Base-by-base conservation (phyloP, 352 stramenopile genomes). In the Phytophthora ohioensis region DNA sequence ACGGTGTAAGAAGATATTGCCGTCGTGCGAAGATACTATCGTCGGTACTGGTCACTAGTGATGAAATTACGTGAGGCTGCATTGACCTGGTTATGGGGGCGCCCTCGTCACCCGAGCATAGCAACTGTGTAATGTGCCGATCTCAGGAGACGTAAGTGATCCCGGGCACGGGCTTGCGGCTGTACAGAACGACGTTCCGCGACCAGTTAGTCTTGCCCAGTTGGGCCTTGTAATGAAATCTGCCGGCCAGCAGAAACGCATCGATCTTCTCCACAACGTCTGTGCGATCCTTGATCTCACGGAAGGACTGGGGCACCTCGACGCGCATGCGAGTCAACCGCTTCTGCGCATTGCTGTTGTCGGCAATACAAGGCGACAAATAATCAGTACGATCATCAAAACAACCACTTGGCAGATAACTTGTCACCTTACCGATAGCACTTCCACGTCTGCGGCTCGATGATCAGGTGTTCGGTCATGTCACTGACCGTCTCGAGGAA, bases 191-290 rank as follows among this genome's bases (percentile, higher is more conserved):
- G 13, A 95, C 82, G 3, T 80, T 82, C 9, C 88, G 78, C 4
- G 82, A 92, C 88, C 88, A 95, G 61, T 95, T 93, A 13, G 88
- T 95, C 60, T 91, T 93, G 35, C 88, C 88, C 7, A 95, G 69
- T 21, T 78, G 60, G 2, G 77, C 79, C 57, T 85, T 91, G 72
- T 78, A 84, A 38, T 71, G 81, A 65, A 94, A 95, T 15, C 81
- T 82, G 7, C 82, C 83, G 13, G 73, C 75, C 31, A 89, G 71
- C 21, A 94, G 59, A 57, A 92, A 91, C 15, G 64, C 64, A 47
- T 93, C 78, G 48, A 93, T 95, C 38, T 75, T 79, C 45, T 91
- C 83, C 5, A 91, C 67, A 38, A 93, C 79, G 53, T 91, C 82
- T 34, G 79, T 61, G 6, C 83, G 81, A 10, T 91, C 73, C 61